Conservation (phyloP, 257 asterid genomes). For the Verbena officinalis region DNA sequence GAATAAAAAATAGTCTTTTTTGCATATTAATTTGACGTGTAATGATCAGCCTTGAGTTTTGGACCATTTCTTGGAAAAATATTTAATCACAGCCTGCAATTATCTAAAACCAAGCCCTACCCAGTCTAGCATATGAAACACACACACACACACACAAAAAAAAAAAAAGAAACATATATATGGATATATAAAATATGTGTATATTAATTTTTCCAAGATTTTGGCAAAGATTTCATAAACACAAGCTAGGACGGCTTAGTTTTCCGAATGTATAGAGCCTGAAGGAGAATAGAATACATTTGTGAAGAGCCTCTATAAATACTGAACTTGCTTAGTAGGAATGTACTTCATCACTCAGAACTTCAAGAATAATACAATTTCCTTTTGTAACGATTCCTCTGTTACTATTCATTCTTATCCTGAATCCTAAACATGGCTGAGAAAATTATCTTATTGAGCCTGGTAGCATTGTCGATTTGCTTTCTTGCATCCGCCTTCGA, state of each 20-base stretch:
- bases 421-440: constrained; percentile 15
- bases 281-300: background rate
- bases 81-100: background rate
- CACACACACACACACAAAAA: background rate
- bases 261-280: background rate
- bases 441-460: constrained; percentile 1
- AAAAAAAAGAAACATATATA: too few species aligned
- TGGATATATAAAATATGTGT: too few species aligned
- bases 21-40: too few species aligned
- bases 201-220: background rate
- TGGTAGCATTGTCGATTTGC: constrained; percentile 22
- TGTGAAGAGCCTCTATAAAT: constrained; percentile 26
- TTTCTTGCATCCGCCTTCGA: constrained; percentile 39
- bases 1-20: background rate
- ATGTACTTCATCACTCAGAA: constrained; percentile 25
- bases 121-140: too few species aligned
- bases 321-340: constrained; percentile 3
- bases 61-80: constrained; percentile 26
- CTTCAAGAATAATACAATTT: background rate
- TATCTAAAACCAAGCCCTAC: background rate
- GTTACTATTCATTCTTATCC: too few species aligned
- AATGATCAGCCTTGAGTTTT: background rate
- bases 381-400: background rate
- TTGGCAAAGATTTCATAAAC: background rate
- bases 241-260: constrained; percentile 18